Percentiles rank a stretch among this genome's conserved stretches.
phyloP scores from a whole-genome alignment of 2,329 filamentous ascomycete species.

The Sclerotinia trifoliorum region DNA sequence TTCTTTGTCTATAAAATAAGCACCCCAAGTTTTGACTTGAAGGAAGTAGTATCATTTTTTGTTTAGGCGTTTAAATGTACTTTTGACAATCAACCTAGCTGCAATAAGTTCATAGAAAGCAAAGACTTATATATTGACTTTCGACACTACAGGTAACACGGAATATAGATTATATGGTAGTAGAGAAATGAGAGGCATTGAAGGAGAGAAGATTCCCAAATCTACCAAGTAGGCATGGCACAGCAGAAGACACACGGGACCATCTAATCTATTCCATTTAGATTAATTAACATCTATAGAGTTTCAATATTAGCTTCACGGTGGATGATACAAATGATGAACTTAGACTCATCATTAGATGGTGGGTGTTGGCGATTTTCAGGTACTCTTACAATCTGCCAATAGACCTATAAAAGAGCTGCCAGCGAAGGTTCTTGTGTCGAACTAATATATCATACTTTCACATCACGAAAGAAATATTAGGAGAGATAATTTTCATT shows the following conservation, averaged over 20 bases:
- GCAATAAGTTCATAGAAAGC: not conserved
- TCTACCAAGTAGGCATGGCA: too few species aligned
- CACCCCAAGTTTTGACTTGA: not conserved
- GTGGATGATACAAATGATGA: not conserved
- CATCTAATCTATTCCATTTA: too few species aligned
- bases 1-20: not conserved
- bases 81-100: not conserved
- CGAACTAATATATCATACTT: not conserved
- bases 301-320: too few species aligned
- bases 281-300: not conserved
- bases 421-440: rapidly evolving
- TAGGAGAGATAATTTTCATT: not conserved
- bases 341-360: not conserved
- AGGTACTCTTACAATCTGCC: not conserved
- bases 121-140: not conserved
- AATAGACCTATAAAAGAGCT: not conserved
- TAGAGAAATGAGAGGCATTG: not conserved
- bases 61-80: not conserved
- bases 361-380: not conserved
- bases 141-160: rapidly evolving
- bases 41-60: not conserved
- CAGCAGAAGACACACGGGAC: not conserved
- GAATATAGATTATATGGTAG: not conserved
- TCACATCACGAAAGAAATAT: rapidly evolving
- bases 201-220: not conserved